These are phyloP conservation scores for Acanthamoeba castellanii DNA, from an alignment of 208 protist genomes.

Conservation along the genomic window DNA sequence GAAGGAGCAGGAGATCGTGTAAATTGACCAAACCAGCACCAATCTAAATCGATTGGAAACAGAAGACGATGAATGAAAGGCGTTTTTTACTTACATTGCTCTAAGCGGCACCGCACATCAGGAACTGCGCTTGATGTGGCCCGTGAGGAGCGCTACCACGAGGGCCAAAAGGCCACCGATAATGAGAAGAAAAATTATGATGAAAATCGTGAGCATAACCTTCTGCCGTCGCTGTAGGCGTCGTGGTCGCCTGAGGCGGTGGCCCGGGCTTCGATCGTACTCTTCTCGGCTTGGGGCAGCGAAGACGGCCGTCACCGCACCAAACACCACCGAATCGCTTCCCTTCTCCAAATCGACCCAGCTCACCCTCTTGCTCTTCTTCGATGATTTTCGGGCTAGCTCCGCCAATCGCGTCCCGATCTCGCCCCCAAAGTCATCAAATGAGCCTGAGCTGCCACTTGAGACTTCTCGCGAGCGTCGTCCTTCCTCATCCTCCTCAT, in stretches of 20 bases:
- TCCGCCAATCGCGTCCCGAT: not conserved
- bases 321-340: slow-evolving; percentile 60
- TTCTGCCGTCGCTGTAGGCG: slow-evolving; percentile 4
- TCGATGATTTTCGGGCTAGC: not conserved
- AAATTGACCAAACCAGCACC: not conserved
- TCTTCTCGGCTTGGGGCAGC: slow-evolving; percentile 9
- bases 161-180: slow-evolving; percentile 26
- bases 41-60: not conserved
- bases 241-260: not conserved
- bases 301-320: slow-evolving; percentile 64
- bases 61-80: not conserved
- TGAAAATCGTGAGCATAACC: slow-evolving; percentile 15
- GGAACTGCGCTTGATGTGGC: not conserved
- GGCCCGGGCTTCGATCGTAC: slow-evolving; percentile 48
- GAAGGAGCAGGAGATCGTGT: slow-evolving; percentile 58
- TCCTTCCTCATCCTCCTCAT: not conserved
- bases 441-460: not conserved
- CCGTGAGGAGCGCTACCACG: not conserved
- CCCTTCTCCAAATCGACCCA: slow-evolving; percentile 67
- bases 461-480: not conserved
- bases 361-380: slow-evolving; percentile 62
- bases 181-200: slow-evolving; percentile 7
- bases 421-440: slow-evolving; percentile 31
- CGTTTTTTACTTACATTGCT: not conserved
- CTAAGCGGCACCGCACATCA: not conserved